Conservation (phyloP, 2,329 filamentous ascomycete species). For the Knoxdaviesia proteae region DNA sequence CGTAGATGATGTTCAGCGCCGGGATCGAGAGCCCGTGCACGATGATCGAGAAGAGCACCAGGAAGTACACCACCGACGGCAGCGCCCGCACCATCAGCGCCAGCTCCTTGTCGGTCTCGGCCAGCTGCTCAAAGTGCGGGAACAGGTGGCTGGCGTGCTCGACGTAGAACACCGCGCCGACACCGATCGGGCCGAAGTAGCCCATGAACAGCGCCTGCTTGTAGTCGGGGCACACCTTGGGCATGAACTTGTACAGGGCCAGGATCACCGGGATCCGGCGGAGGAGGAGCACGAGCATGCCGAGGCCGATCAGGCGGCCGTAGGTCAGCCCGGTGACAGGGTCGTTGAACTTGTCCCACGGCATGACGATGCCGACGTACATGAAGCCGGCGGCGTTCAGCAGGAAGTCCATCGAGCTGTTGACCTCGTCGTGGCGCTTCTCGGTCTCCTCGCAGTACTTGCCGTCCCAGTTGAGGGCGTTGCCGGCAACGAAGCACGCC, state of each 20-base stretch:
- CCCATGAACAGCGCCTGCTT: conserved; percentile 41
- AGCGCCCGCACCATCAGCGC: conserved; percentile 16
- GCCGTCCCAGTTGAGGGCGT: conserved; percentile 40
- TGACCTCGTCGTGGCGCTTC: conserved; percentile 37
- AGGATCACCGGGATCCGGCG: conserved; percentile 36
- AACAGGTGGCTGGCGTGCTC: conserved; percentile 23
- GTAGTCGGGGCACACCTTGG: conserved; percentile 25
- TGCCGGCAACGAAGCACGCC: conserved; percentile 39
- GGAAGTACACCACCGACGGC: conserved; percentile 19
- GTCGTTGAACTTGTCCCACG: conserved; percentile 32
- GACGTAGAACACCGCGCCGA: conserved; percentile 58
- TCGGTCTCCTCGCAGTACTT: conserved; percentile 33
- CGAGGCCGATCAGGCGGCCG: conserved; percentile 26
- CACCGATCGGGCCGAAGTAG: conserved; percentile 58
- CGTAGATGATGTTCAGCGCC: conserved; percentile 17
- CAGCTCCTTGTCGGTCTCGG: conserved; percentile 14
- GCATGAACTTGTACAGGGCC: conserved; percentile 32
- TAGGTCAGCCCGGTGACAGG: conserved; percentile 32
- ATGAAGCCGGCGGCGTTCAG: conserved; percentile 41
- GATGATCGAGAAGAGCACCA: conserved; percentile 20
- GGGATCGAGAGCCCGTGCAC: conserved; percentile 28
- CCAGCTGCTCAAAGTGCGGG: conserved; percentile 9
- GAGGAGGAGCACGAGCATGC: conserved; percentile 29
- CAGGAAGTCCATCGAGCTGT: conserved; percentile 33
- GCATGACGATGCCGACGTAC: conserved; percentile 34